These are phyloP conservation scores for Pelargonium exstipulatum DNA, from an alignment of 441 rosid genomes.

Conservation along the genomic window DNA sequence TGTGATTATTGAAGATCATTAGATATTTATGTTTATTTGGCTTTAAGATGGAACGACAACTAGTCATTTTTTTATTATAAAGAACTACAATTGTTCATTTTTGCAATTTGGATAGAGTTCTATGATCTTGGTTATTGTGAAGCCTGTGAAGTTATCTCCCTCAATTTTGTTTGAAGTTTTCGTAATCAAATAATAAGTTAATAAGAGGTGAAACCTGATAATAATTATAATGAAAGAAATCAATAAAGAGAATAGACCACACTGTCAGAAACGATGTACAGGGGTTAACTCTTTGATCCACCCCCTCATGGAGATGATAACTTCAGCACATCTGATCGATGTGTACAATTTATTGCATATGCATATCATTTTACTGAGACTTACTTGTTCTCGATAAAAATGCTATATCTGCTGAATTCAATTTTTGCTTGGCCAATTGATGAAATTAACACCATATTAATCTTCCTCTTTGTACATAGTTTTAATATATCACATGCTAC, in stretches of 20 bases:
- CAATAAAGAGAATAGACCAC: not conserved
- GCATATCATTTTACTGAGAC: not conserved
- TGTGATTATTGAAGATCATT: not conserved
- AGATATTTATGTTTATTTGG: not conserved
- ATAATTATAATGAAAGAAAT: not conserved
- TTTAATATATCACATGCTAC: constrained; percentile 76
- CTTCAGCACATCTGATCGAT: not conserved
- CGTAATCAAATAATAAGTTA: not conserved
- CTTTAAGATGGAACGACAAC: not conserved
- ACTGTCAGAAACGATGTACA: not conserved
- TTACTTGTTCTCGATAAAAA: constrained; percentile 9
- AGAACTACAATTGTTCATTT: not conserved
- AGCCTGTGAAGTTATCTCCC: not conserved
- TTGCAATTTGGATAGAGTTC: not conserved
- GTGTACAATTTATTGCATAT: not conserved
- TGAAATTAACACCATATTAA: constrained; percentile 36
- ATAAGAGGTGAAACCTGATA: not conserved
- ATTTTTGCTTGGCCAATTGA: constrained; percentile 25
- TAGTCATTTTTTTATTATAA: not conserved
- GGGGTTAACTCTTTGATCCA: not conserved
- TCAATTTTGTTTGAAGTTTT: not conserved
- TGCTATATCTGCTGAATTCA: constrained; percentile 21
- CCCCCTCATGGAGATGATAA: not conserved
- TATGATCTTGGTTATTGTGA: not conserved
- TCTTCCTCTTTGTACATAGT: constrained; percentile 66